These are phyloP conservation scores for Penicillium rolfsii DNA, from an alignment of 2,329 filamentous ascomycete genomes.

Conservation along the genomic window DNA sequence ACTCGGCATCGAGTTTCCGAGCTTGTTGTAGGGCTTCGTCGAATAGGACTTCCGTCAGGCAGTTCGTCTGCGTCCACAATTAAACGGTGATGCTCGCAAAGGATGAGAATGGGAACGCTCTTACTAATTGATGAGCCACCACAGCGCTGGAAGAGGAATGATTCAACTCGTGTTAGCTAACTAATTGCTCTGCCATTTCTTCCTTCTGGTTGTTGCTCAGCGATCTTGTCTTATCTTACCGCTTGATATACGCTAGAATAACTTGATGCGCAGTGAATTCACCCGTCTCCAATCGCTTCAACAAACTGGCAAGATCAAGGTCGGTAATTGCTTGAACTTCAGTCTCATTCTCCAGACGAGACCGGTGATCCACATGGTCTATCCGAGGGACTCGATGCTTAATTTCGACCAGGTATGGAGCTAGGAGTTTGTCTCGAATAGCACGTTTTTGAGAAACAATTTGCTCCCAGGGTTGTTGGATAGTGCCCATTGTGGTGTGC, in stretches of 20 bases:
- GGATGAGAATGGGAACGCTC: background rate
- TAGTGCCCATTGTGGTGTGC: slow-evolving; percentile 22
- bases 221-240: slow-evolving; percentile 27
- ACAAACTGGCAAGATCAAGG: slow-evolving; percentile 31
- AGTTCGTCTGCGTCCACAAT: slow-evolving; percentile 36
- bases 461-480: slow-evolving; percentile 35
- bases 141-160: slow-evolving; percentile 21
- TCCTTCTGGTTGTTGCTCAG: background rate
- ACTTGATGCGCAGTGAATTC: slow-evolving; percentile 37
- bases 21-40: slow-evolving; percentile 40
- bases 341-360: slow-evolving; percentile 28
- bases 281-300: slow-evolving; percentile 26
- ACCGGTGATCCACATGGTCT: slow-evolving; percentile 30
- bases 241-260: slow-evolving; percentile 37
- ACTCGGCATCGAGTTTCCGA: slow-evolving; percentile 34
- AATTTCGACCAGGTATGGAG: slow-evolving; percentile 35
- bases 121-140: slow-evolving; percentile 36
- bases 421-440: slow-evolving; percentile 32
- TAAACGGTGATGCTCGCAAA: background rate
- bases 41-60: slow-evolving; percentile 43
- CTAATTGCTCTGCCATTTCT: background rate
- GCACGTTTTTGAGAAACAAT: slow-evolving; percentile 35
- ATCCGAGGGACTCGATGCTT: slow-evolving; percentile 30
- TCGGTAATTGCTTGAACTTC: slow-evolving; percentile 36
- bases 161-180: background rate